Evolutionary conservation across 805 yeast species (phyloP), one percentile per base, ranked within the genome.

Genomic region (Pichia pseudocactophila): DNA sequence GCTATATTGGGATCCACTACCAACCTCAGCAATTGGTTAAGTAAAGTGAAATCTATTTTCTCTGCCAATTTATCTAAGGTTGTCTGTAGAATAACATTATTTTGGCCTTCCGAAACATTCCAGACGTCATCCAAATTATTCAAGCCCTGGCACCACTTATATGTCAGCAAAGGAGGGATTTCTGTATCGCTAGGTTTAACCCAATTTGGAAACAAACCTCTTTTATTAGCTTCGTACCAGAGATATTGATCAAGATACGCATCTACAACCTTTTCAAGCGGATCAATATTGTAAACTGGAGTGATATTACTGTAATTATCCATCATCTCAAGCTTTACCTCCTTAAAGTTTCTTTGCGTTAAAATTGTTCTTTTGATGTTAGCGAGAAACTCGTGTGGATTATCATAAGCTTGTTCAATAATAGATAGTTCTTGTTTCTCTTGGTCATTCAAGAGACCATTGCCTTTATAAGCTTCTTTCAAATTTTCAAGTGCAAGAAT

Each of bases 351-450:
- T 47, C 97, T 70, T 59, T 89, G 96, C 0, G 96, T 84, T 43
- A 88, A 65, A 37, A 92, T 63, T 34, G 80, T 79, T 53, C 82
- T 81, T 62, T 92, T 92, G 43, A 92, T 75, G 48, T 96, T 74
- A 13, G 82, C 82, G 44, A 92, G 66, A 47, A 89, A 82, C 56
- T 94, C 97, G 58, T 88, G 95, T 0, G 99, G 99, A 52, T 87
- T 86, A 55, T 92, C 99, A 58, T 87, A 92, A 0, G 97, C 97
- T 55, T 88, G 95, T 56, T 92, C 98, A 37, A 92, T 87, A 47
- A 90, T 66, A 0, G 96, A 92, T 46, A 92, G 65, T 54, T 92
- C 98, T 61, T 90, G 97, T 49, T 97, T 71, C 60, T 92, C 96
- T 8, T 81, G 68, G 6, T 95, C 80, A 53, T 87, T 90, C 49